Percentiles rank a stretch among this genome's conserved stretches.
Evolutionary conservation across 306 rosid genomes (phyloP).

Genomic region (Comarum palustre): DNA sequence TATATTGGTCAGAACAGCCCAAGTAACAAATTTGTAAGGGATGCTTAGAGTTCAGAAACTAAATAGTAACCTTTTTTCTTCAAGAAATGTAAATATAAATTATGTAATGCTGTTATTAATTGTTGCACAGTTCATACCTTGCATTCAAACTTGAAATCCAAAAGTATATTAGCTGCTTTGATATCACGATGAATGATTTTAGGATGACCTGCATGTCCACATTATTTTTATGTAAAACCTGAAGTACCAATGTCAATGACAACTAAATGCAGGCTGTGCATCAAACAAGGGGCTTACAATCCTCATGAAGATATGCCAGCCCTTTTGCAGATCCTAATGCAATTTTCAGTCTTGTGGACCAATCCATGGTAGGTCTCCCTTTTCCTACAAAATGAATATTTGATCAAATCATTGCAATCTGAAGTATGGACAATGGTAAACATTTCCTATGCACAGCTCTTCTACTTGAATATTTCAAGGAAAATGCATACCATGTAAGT

Average conservation of each 20-base stretch:
- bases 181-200: conserved; percentile 97
- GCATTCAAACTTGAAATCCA: conserved; percentile 91
- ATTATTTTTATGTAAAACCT: conserved; percentile 16
- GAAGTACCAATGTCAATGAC: neutral
- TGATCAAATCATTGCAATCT: conserved; percentile 26
- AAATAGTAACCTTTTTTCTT: neutral
- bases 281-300: conserved; percentile 55
- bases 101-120: neutral
- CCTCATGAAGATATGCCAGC: conserved; percentile 94
- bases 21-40: neutral
- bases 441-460: neutral
- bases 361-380: conserved; percentile 88
- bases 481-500: conserved; percentile 65
- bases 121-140: conserved; percentile 44
- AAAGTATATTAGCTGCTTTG: conserved; percentile 78
- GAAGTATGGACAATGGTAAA: neutral
- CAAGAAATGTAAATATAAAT: neutral
- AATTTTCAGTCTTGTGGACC: conserved; percentile 73
- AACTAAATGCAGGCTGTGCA: neutral
- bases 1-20: neutral
- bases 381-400: conserved; percentile 51
- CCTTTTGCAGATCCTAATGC: conserved; percentile 98
- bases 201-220: conserved; percentile 69
- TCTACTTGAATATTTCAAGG: neutral
- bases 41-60: neutral